Evolutionary conservation across 1,284 basidiomycete species (phyloP), one percentile per base, ranked within the genome.

Genomic region (Marasmius fiardii): DNA sequence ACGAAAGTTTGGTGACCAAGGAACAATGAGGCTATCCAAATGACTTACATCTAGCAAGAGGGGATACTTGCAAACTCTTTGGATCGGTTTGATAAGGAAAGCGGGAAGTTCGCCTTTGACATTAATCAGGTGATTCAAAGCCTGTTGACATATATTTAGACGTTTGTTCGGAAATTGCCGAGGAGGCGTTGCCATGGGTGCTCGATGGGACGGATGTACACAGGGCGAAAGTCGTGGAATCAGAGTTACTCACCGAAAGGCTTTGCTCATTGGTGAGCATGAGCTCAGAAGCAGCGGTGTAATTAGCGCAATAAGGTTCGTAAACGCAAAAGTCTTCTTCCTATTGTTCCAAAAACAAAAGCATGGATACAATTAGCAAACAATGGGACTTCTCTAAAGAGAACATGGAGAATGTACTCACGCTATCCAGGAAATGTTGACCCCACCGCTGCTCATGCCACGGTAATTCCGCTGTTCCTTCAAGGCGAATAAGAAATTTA

Each of bases 271-370:
- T 90, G 57, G 85, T 85, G 54, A 94, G 82, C 77, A 96, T 88
- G 44, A 95, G 81, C 54, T 93, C 87, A 68, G 90, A 85, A 50
- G 93, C 89, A 68, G 89, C 85, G 39, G 90, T 91, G 73, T 95
- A 95, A 74, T 99, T 98, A 45, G 94, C 94, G 71, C 96, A 99
- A 71, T 98, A 99, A 4, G 95, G 95, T 67, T 97, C 95, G 72
- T 99, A 99, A 37, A 93, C 92, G 48, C 86, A 82, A 68, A 98
- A 97, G 63, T 94, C 92, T 57, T 92, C 84, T 80, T 99, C 96
- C 91, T 95, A 78, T 79, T 79, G 73, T 79, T 75, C 69, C 69
- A 63, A 65, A 67, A 66, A 64, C 55, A 64, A 60, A 67, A 66
- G 63, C 60, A 58, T 61, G 61, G 59, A 66, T 65, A 61, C 61